Conservation (phyloP, 164 flowering plant species). For the Umbilicus rupestris region DNA sequence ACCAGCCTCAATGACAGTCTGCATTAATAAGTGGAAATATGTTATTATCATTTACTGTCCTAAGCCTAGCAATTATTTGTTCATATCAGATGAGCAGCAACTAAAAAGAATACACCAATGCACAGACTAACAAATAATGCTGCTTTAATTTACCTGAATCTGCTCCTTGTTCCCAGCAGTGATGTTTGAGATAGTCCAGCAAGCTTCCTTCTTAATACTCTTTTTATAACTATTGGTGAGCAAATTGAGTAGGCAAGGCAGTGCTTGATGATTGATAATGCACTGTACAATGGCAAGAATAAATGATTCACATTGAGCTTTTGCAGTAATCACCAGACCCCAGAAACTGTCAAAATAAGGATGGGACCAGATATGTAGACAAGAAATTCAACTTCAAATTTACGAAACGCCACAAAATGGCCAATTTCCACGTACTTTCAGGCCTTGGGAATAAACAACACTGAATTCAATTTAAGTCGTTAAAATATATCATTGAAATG, state of each 20-base stretch:
- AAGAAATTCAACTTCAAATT: not conserved
- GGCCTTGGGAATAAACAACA: not conserved
- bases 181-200: not conserved
- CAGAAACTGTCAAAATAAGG: too few relatives aligned
- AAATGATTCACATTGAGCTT: not conserved
- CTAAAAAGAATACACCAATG: not conserved
- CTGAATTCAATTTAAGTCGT: not conserved
- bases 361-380: not conserved
- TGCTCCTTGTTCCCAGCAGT: conserved; percentile 13
- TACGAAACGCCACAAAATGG: not conserved
- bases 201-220: conserved; percentile 5
- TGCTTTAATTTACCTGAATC: conserved; percentile 13
- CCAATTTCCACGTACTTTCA: not conserved
- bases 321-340: too few relatives aligned
- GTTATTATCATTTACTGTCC: not conserved
- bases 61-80: not conserved
- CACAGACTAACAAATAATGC: not conserved
- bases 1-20: conserved; percentile 17
- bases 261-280: conserved; percentile 9
- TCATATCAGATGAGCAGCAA: not conserved
- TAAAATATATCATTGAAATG: too few relatives aligned
- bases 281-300: not conserved
- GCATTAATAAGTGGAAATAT: not conserved
- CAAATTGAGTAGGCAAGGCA: conserved; percentile 7
- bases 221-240: conserved; percentile 10